Evolutionary conservation across 257 asterid species (phyloP), one percentile per base, ranked within the genome.

Genomic region (Penstemon newberryi): DNA sequence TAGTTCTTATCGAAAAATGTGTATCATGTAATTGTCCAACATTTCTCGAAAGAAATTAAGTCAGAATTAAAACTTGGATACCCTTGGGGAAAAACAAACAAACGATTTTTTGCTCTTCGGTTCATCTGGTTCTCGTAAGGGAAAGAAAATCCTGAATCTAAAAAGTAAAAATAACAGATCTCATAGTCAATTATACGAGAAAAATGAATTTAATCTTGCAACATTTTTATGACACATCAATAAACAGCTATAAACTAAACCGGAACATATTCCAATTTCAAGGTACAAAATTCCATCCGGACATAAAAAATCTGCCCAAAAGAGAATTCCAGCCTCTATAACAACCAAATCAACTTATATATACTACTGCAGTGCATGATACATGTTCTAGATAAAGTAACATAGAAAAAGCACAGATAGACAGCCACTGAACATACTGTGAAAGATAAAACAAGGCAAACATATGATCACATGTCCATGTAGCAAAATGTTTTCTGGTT

Each of bases 401-500:
- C 53, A 37, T 66, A 66, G 55, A 13, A 63, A 62, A 67, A 67
- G 66, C 68, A 69, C 37, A 60, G 44, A 43, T 55, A 66, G 57
- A 65, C 67, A 64, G 42, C 56, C 76, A 72, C 66, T 58, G 56
- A 37, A 38, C 77, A 56, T 58, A 47, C 60, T 68, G 44, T 56
- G 71, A 56, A 71, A 52, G 51, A 60, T 9, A 13, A 46, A 52
- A 41, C 8, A 53, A 64, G 56, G 66, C 15, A 55, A 65, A 58
- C 55, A 55, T 59, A 62, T 57, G 33, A 42, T 75, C 82, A 77
- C 85, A 81, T 71, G 80, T 61, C 77, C 56, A 47, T 63, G 56
- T 67, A 43, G 13, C 70, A 70, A 63, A 52, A 25, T 58, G 63
- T 47, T 62, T 67, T 62, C 8, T 13, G 74, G 60, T 63, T 53